Evolutionary conservation across 2,329 filamentous ascomycete species (phyloP), one percentile per base, ranked within the genome.

Genomic region (Colletotrichum incanum): DNA sequence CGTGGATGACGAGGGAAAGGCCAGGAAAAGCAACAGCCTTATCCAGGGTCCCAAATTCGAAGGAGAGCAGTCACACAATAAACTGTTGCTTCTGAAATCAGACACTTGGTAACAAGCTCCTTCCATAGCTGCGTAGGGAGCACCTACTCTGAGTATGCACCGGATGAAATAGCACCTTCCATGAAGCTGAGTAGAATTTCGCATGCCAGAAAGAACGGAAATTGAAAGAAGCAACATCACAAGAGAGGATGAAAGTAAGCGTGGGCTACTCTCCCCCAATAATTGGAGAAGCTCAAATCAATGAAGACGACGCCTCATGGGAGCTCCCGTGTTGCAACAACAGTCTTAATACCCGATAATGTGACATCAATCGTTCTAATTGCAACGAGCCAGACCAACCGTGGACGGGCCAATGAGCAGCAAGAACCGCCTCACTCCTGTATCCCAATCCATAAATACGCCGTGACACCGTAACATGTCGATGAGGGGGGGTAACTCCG

Each of bases 401-500:
- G 34, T 52, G 41, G 34, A 23, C 23, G 28, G n/a, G 23, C 37
- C n/a, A 39, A 56, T 23, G 39, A 41, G 39, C 47, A 56, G 52
- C 34, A 34, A 31, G 14, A 41, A 43, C 54, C 59, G 12, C 28
- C 58, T 47, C 37, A 37, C 37, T 52, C 45, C 39, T 28, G 23
- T 49, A 64, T 37, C 52, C 37, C 59, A 54, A 41, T 28, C 23
- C 68, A 39, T 5, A 56, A 56, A 45, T 50, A 41, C 69, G 65
- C 69, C 69, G 31, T 50, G 59, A 60, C 65, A 59, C 69, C 65
- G 39, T 64, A 34, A 28, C 49, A 31, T 60, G 61, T 69, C 59
- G 47, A 59, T 69, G 68, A 60, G 69, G 59, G 54, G 66, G 39
- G 31, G 37, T 69, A 65, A 56, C 65, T 60, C 65, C 54, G 61